Evolutionary conservation across 2,329 filamentous ascomycete species (phyloP).

Genomic region (Laburnicola sp.): DNA sequence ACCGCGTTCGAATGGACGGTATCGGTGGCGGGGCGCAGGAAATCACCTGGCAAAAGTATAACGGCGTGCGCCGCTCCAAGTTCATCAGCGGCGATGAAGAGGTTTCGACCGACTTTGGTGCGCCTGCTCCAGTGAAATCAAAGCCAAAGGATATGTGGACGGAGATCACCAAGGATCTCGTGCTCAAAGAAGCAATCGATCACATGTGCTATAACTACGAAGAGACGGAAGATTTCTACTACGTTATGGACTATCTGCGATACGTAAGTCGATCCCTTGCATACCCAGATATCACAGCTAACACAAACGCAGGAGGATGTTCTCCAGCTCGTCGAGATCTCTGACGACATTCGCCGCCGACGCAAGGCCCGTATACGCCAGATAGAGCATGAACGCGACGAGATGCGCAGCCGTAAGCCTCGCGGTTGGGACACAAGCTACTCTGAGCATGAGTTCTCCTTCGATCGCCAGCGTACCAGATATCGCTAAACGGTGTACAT

Average conservation of each 20-base stretch:
- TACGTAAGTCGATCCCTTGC: constrained; percentile 66
- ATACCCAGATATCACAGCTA: constrained; percentile 6
- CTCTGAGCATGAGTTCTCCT: constrained; percentile 69
- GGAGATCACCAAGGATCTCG: constrained; percentile 92
- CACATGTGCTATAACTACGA: constrained; percentile 84
- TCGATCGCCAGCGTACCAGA: constrained; percentile 54
- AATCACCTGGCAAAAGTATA: constrained; percentile 77
- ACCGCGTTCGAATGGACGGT: constrained; percentile 80
- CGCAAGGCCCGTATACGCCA: constrained; percentile 62
- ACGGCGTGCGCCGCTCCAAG: constrained; percentile 72
- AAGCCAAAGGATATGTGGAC: constrained; percentile 74
- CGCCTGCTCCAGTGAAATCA: constrained; percentile 35
- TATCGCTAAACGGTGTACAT: constrained; percentile 36
- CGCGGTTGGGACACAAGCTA: constrained; percentile 64
- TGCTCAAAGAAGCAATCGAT: constrained; percentile 84
- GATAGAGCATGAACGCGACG: constrained; percentile 63
- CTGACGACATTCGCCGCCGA: constrained; percentile 76
- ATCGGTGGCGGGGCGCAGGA: constrained; percentile 74
- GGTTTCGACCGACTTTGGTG: constrained; percentile 50
- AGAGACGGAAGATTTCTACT: constrained; percentile 87
- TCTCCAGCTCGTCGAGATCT: constrained; percentile 76
- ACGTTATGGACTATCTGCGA: constrained; percentile 85
- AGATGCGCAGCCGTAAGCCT: constrained; percentile 52
- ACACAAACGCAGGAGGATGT: constrained; percentile 72
- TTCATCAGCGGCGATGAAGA: constrained; percentile 70